phyloP scores from a whole-genome alignment of 2,329 filamentous ascomycete species.

The Dothideomycetes sp. region DNA sequence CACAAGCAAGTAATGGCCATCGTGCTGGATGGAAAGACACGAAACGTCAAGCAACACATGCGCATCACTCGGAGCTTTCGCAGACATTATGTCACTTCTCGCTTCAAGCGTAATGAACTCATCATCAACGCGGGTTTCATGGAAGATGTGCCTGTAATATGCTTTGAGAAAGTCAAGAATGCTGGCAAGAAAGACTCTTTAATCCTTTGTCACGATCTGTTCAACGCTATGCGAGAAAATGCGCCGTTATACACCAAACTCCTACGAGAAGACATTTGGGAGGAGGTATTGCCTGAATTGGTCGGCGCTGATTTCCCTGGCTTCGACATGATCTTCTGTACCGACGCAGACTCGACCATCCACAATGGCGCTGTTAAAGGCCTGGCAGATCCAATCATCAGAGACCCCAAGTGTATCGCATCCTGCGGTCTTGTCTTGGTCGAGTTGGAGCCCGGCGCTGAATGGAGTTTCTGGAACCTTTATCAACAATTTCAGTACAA shows the following conservation, averaged over 20 bases:
- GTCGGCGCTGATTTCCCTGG: conserved; percentile 10
- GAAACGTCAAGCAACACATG: conserved; percentile 14
- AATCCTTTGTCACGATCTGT: conserved; percentile 15
- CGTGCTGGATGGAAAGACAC: conserved; percentile 13
- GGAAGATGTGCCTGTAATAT: conserved; percentile 14
- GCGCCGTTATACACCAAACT: conserved; percentile 10
- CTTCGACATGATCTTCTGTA: conserved; percentile 16
- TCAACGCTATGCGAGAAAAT: conserved; percentile 14
- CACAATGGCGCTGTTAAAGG: conserved; percentile 14
- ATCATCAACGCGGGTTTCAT: conserved; percentile 16
- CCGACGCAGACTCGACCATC: conserved; percentile 15
- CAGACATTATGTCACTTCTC: conserved; percentile 13
- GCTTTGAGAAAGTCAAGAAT: conserved; percentile 15
- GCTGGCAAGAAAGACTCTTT: conserved; percentile 16
- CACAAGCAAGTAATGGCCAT: conserved; percentile 16
- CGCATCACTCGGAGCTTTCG: conserved; percentile 12
- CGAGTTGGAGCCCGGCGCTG: conserved; percentile 14
- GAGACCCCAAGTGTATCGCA: conserved; percentile 14
- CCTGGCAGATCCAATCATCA: conserved; percentile 12
- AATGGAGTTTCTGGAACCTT: conserved; percentile 16
- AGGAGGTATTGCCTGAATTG: conserved; percentile 11
- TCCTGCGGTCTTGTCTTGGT: conserved; percentile 15
- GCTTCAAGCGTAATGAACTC: conserved; percentile 12
- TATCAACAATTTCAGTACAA: conserved; percentile 17
- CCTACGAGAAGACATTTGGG: conserved; percentile 14